These are phyloP conservation scores for Coniochaeta prunicola DNA, from an alignment of 2,329 filamentous ascomycete species.

Conservation along the genomic window DNA sequence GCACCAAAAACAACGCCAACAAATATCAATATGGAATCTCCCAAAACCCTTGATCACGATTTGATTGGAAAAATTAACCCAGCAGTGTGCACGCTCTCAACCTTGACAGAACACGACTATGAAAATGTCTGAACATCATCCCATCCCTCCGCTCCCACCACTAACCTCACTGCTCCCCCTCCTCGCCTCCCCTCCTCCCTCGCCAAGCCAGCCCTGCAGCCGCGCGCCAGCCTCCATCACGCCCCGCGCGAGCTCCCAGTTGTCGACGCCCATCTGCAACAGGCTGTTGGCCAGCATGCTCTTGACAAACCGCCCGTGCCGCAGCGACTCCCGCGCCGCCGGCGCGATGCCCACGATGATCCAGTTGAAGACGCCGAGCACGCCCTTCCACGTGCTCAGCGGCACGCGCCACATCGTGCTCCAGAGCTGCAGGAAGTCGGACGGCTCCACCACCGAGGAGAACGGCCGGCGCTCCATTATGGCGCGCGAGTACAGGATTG, in stretches of 20 bases:
- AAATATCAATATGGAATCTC: background rate
- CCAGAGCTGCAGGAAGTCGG: constrained; percentile 38
- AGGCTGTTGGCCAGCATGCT: constrained; percentile 34
- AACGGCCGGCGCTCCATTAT: constrained; percentile 35
- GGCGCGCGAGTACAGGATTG: constrained; percentile 39
- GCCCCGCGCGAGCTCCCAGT: constrained; percentile 36
- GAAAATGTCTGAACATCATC: too few relatives aligned
- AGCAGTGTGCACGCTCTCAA: background rate
- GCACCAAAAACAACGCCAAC: background rate
- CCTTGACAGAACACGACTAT: background rate
- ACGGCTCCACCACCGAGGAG: constrained; percentile 26
- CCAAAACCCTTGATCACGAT: background rate
- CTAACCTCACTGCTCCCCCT: background rate
- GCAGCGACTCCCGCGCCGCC: constrained; percentile 26
- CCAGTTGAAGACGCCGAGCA: constrained; percentile 43
- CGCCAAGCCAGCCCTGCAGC: constrained; percentile 34
- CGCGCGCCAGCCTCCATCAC: constrained; percentile 27
- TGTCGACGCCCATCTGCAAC: constrained; percentile 38
- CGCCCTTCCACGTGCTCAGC: constrained; percentile 35
- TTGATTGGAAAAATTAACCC: background rate
- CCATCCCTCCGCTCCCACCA: background rate
- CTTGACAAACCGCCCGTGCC: constrained; percentile 36
- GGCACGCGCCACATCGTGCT: constrained; percentile 37
- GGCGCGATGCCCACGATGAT: constrained; percentile 34
- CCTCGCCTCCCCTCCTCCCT: background rate